Base-by-base conservation (phyloP, 352 stramenopile genomes). In the Aphanomyces euteiches region DNA sequence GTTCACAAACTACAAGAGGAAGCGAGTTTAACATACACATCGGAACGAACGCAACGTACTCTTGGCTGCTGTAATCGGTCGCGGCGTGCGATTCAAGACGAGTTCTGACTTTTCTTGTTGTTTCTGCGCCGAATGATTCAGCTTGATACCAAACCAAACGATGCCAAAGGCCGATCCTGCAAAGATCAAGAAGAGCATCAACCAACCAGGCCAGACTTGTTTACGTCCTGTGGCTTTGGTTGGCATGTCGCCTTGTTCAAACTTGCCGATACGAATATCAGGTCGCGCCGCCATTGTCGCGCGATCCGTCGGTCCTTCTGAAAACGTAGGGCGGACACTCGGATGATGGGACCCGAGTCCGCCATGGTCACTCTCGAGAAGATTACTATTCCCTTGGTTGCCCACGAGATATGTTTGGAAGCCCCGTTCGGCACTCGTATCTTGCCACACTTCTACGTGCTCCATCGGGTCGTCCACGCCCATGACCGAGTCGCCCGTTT, bases 141-240 rank as follows among this genome's bases (percentile, higher is more conserved):
- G 53, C 67, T 90, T 39, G 7, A 88, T 57, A 28, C 77, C 82
- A 73, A 89, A 92, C 71, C 81, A 93, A 15, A 80, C 76, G 64
- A 93, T 90, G 19, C 82, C 75, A 5, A 64, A 67, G 13, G 89
- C 72, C 5, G 83, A 80, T 12, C 47, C 79, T 38, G 66, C 72
- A 7, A 83, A 78, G 17, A 90, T 75, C 6, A 91, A 3, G 12
- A 93, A 67, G 36, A 93, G 63, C n/a, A 92, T 77, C 4, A 93
- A 74, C 66, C 84, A 85, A 21, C 86, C 86, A 7, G 86, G 86
- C 86, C 86, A 93, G 19, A 92, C 84, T 34, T 81, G 78, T 72
- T 92, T 92, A 37, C 86, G 84, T 0, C 86, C 86, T 66, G 81
- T 77, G 67, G 82, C 75, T 56, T 76, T 78, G 0, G 37, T 73